Conservation (phyloP, 2,329 filamentous ascomycete genomes). For the Dendryphion nanum region DNA sequence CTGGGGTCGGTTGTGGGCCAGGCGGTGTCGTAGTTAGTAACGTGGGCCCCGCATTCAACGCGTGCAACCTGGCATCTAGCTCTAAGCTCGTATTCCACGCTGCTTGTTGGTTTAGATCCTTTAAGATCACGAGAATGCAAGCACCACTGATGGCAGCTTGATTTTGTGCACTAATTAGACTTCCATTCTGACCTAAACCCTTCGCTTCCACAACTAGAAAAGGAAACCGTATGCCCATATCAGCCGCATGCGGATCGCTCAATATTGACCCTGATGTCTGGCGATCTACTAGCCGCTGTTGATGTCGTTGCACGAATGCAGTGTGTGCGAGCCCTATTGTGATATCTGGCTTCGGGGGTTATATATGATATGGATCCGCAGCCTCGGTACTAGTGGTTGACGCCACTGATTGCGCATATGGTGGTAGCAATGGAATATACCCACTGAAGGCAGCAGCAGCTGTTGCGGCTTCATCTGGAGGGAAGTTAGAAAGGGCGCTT, state of each 20-base stretch:
- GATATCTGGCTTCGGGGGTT: neutral
- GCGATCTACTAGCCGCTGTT: neutral
- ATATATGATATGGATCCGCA: neutral
- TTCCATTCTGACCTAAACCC: neutral
- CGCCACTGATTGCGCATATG: slow-evolving; percentile 11
- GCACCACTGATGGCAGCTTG: no score
- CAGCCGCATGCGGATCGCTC: neutral
- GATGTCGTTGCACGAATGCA: neutral
- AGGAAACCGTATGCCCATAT: neutral
- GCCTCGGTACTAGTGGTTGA: slow-evolving; percentile 16
- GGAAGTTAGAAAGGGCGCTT: no score
- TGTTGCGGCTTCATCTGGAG: no score
- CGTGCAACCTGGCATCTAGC: no score
- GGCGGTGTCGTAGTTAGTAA: no score
- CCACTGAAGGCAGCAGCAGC: slow-evolving; percentile 8
- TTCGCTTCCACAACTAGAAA: neutral
- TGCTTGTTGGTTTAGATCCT: no score
- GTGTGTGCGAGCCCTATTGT: neutral
- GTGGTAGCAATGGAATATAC: slow-evolving; percentile 13
- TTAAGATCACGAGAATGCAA: neutral
- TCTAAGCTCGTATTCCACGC: no score
- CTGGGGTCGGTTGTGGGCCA: neutral
- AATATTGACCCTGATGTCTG: neutral
- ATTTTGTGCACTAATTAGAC: neutral
- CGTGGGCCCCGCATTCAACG: no score